Evolutionary conservation across 2,329 filamentous ascomycete species (phyloP), one percentile per base, ranked within the genome.

Genomic region (Lachnellula hyalina): DNA sequence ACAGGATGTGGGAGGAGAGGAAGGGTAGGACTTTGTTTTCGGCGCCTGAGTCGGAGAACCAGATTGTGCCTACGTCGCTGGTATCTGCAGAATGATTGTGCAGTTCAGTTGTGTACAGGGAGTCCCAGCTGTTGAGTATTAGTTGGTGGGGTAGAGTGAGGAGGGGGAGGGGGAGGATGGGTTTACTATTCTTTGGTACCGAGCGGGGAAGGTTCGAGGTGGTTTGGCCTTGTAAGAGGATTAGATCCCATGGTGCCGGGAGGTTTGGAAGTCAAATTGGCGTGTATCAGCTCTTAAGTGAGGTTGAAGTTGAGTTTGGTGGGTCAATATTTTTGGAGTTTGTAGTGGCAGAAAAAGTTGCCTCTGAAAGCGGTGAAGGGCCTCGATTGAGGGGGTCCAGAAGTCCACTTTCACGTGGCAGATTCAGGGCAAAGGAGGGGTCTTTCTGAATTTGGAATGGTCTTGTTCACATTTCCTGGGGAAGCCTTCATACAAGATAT

Each of bases 31-130:
- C 84, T 67, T 92, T 92, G 59, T 85, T 78, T 67, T 96, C 90
- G 58, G 94, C 94, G 67, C 87, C 84, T 34, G 90, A 89, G 74
- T 97, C 94, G 70, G 91, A 87, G 79, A 99, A 99, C 94, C 94
- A 99, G 65, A 94, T 85, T 32, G 91, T 96, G 62, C 93, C 93
- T 56, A 87, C 87, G 75, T 96, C 89, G 54, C 81, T 73, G 9
- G 89, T 83, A 73, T 95, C 84, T 59, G 81, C 71, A 52, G 81
- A 74, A 71, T 92, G 83, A 73, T 94, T 93, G 57, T 75, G 70
- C 51, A 90, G 77, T 71, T 94, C 87, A 62, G 76, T 79, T 1
- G 78, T 75, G 76, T 95, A 94, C 60, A 90, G 82, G 19, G 74
- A 74, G 71, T 93, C 85, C 88, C 88, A 92, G 74, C 88, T 92